Evolutionary conservation across 192 early-diverging fungal species (phyloP).

Genomic region (Backusella circina): DNA sequence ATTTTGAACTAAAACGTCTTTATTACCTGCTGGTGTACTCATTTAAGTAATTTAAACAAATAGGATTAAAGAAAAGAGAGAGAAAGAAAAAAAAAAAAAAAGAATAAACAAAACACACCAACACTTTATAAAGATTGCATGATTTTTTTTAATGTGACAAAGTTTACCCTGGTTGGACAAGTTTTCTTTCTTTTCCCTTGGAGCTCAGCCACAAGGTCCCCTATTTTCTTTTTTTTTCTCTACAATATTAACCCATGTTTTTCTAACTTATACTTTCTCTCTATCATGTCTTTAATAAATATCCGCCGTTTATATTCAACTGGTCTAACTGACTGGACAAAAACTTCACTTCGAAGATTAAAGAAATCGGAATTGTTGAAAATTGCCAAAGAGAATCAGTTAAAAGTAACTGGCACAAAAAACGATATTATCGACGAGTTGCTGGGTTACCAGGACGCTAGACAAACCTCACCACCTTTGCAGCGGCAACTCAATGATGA

Average conservation of each 20-base stretch:
- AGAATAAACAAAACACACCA: no score
- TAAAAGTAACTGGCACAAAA: slow-evolving; percentile 18
- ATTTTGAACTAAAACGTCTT: background rate
- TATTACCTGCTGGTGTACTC: background rate
- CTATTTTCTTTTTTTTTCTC: background rate
- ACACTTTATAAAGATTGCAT: background rate
- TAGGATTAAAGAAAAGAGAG: background rate
- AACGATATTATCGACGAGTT: slow-evolving; percentile 22
- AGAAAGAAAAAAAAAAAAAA: background rate
- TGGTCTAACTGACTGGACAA: background rate
- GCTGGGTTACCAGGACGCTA: background rate
- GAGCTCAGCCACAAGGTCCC: background rate
- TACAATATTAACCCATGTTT: background rate
- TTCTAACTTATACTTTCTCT: background rate
- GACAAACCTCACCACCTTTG: background rate
- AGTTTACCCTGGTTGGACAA: background rate
- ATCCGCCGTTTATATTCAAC: background rate
- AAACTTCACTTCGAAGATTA: slow-evolving; percentile 14
- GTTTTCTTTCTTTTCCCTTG: background rate
- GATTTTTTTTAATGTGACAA: slow-evolving; percentile 1
- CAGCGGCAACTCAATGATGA: background rate
- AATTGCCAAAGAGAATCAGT: slow-evolving; percentile 11
- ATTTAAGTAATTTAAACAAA: background rate
- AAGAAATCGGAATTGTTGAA: slow-evolving; percentile 19
- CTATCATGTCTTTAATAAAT: background rate